Conservation (phyloP, 2,329 filamentous ascomycete genomes). For the Tetracladium maxilliforme region DNA sequence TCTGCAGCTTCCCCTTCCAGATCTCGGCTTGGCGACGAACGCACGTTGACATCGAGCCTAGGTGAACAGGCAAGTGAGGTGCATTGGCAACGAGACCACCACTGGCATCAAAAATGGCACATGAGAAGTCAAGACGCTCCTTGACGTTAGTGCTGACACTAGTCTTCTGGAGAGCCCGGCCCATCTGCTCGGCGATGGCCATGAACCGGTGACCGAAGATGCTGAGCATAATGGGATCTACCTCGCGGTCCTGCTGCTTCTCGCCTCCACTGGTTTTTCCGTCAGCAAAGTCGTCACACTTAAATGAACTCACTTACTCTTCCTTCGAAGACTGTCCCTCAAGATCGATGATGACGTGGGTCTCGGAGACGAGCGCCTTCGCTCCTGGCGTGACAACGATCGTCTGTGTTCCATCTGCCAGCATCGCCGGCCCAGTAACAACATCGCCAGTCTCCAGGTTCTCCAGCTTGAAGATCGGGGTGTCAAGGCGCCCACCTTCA, state of each 20-base stretch:
- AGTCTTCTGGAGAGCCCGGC: slow-evolving; percentile 63
- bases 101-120: slow-evolving; percentile 62
- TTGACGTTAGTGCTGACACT: slow-evolving; percentile 71
- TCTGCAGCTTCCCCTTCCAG: slow-evolving; percentile 64
- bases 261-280: slow-evolving; percentile 11
- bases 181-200: slow-evolving; percentile 79
- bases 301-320: slow-evolving; percentile 11
- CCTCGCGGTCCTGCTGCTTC: slow-evolving; percentile 31
- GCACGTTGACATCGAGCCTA: slow-evolving; percentile 77
- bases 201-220: slow-evolving; percentile 76
- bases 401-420: slow-evolving; percentile 80
- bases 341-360: slow-evolving; percentile 81
- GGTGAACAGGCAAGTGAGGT: slow-evolving; percentile 67
- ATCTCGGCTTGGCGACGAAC: slow-evolving; percentile 66
- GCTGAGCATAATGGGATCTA: slow-evolving; percentile 63
- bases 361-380: slow-evolving; percentile 63
- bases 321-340: slow-evolving; percentile 37
- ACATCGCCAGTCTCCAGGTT: slow-evolving; percentile 58
- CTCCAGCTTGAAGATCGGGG: slow-evolving; percentile 71
- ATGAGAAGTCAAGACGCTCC: slow-evolving; percentile 71
- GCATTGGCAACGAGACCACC: slow-evolving; percentile 69
- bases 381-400: slow-evolving; percentile 76
- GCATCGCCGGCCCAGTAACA: slow-evolving; percentile 67
- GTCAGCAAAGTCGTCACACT: slow-evolving; percentile 3
- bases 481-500: slow-evolving; percentile 62